A percentile compares a stretch with the other conserved stretches of the same genome.
Evolutionary conservation across 352 stramenopile species (phyloP).

Genomic region (Globisporangium polare): DNA sequence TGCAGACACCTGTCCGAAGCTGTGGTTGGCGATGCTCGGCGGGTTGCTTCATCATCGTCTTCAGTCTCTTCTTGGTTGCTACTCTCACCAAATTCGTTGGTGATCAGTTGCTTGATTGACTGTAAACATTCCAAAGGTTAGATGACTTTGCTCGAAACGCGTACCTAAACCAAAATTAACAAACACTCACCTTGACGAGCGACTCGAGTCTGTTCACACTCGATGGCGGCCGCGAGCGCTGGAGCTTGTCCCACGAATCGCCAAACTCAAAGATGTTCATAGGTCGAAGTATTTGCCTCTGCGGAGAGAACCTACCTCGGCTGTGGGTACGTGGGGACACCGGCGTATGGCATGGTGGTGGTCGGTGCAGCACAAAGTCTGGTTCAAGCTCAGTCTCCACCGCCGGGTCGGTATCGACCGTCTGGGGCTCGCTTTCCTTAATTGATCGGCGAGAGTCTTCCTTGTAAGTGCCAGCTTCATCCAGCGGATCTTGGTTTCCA

Average conservation of each 20-base stretch:
- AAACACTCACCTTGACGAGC: conserved; percentile 12
- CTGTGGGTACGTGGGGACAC: background rate
- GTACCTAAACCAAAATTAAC: no score
- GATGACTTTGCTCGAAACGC: background rate
- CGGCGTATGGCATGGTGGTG: background rate
- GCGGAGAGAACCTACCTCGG: conserved; percentile 1
- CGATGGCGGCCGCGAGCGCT: conserved; percentile 1
- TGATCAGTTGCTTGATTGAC: conserved; percentile 7
- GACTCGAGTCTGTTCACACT: conserved; percentile 5
- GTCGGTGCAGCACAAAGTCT: conserved; percentile 12
- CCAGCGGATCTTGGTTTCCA: background rate
- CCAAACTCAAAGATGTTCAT: conserved; percentile 18
- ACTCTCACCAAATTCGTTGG: conserved; percentile 5
- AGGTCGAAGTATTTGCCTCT: background rate
- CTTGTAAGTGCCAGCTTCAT: background rate
- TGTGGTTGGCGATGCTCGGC: background rate
- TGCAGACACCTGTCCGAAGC: conserved; percentile 6
- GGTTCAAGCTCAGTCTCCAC: background rate
- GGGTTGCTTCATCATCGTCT: background rate
- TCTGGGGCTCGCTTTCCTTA: background rate
- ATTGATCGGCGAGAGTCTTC: background rate
- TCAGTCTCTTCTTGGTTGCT: conserved; percentile 11
- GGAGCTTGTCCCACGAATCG: conserved; percentile 11
- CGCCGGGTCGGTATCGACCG: background rate
- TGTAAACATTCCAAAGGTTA: background rate